phyloP scores from a whole-genome alignment of 805 yeast genomes.

The Yarrowia bubula region DNA sequence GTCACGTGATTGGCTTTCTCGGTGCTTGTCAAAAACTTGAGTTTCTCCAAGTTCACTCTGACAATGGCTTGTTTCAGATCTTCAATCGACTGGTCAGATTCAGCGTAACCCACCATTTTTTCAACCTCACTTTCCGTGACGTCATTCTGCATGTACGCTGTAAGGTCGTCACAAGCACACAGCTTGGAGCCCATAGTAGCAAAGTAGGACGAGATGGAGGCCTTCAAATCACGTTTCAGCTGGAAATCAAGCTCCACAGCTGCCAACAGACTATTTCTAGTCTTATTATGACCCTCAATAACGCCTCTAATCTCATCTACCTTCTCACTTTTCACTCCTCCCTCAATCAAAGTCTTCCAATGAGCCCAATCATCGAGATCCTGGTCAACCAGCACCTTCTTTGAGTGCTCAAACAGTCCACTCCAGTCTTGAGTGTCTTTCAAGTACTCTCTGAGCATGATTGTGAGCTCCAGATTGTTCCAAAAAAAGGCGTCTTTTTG shows the following conservation, averaged over 20 bases:
- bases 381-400: slow-evolving; percentile 46
- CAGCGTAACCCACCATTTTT: neutral
- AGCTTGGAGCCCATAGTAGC: slow-evolving; percentile 51
- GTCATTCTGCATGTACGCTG: slow-evolving; percentile 36
- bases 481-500: slow-evolving; percentile 30
- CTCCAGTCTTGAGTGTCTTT: slow-evolving; percentile 46
- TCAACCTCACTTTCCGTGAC: neutral
- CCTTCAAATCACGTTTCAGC: neutral
- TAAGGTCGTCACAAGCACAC: slow-evolving; percentile 65
- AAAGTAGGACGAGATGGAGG: slow-evolving; percentile 44
- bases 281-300: slow-evolving; percentile 38
- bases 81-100: neutral
- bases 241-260: slow-evolving; percentile 43
- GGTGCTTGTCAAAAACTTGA: neutral
- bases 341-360: slow-evolving; percentile 57
- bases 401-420: slow-evolving; percentile 44
- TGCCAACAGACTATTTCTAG: slow-evolving; percentile 61
- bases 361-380: slow-evolving; percentile 73
- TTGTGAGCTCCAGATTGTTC: slow-evolving; percentile 63
- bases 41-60: slow-evolving; percentile 8
- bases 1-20: slow-evolving; percentile 18
- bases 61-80: neutral
- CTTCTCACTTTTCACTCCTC: slow-evolving; percentile 44
- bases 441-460: slow-evolving; percentile 44
- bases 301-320: slow-evolving; percentile 39